Evolutionary conservation across 169 alveolate genomes (phyloP).

Genomic region (Eimeria sp.): DNA sequence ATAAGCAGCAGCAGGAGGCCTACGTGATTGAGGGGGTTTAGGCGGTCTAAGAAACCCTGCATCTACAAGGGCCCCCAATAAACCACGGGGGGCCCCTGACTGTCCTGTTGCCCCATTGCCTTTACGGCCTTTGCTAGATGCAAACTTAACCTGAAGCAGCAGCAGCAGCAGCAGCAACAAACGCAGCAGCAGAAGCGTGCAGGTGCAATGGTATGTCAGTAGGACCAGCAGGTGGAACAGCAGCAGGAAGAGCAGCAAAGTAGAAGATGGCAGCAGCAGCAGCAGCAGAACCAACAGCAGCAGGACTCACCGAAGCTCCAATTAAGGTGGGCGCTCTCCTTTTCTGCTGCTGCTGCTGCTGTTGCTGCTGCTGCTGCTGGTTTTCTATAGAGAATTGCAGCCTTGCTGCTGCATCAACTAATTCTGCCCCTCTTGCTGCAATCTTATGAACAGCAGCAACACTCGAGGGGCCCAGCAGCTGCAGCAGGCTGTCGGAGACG

Average conservation of each 20-base stretch:
- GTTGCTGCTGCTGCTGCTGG: slow-evolving; percentile 71
- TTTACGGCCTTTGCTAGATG: not conserved
- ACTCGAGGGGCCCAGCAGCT: slow-evolving; percentile 46
- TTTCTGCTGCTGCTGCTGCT: slow-evolving; percentile 66
- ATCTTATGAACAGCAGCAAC: not conserved
- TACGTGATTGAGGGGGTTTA: not conserved
- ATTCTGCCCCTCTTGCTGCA: slow-evolving; percentile 1
- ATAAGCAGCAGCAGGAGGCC: slow-evolving; percentile 17
- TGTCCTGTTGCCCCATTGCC: not conserved
- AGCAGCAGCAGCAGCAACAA: slow-evolving; percentile 64
- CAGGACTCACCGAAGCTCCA: slow-evolving; percentile 49
- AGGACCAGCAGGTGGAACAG: not conserved
- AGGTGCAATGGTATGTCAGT: not conserved
- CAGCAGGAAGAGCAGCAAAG: not conserved
- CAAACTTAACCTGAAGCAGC: slow-evolving; percentile 19
- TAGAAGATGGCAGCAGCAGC: slow-evolving; percentile 29
- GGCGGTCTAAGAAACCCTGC: slow-evolving; percentile 26
- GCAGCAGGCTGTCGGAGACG: slow-evolving; percentile 28
- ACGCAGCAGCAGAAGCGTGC: slow-evolving; percentile 29
- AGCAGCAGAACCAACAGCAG: slow-evolving; percentile 46
- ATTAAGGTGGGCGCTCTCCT: slow-evolving; percentile 27
- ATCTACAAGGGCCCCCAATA: slow-evolving; percentile 32
- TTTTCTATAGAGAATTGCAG: not conserved
- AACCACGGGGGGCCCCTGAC: slow-evolving; percentile 30
- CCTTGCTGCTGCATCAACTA: slow-evolving; percentile 57